Conservation (phyloP, 202 grass and related monocot species). For the Tripidium arundinaceum region DNA sequence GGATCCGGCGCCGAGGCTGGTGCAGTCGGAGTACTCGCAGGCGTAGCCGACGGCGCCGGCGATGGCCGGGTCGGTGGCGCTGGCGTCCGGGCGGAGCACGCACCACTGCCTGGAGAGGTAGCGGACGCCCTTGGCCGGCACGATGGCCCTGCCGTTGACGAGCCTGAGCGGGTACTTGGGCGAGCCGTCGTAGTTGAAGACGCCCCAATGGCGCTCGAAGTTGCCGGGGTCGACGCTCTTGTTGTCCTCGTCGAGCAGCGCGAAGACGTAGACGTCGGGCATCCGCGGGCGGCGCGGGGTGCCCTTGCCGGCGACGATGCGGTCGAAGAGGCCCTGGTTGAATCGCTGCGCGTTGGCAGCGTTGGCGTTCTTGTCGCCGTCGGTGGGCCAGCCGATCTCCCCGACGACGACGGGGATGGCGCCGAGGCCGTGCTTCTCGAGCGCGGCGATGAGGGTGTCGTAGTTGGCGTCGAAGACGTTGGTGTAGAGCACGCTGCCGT, state of each 20-base stretch:
- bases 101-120: constrained; percentile 84
- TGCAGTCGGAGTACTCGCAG: constrained; percentile 80
- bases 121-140: constrained; percentile 60
- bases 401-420: constrained; percentile 70
- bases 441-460: constrained; percentile 85
- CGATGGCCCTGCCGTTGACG: constrained; percentile 31
- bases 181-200: constrained; percentile 93
- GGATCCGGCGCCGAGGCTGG: constrained; percentile 71
- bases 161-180: constrained; percentile 63
- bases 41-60: constrained; percentile 43
- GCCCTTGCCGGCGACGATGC: constrained; percentile 58
- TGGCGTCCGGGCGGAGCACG: constrained; percentile 53
- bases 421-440: constrained; percentile 76
- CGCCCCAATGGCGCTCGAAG: constrained; percentile 97
- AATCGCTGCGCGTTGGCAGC: constrained; percentile 37
- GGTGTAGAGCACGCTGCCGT: constrained; percentile 68
- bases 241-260: constrained; percentile 78
- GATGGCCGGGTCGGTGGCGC: constrained; percentile 35
- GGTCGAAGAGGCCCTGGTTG: constrained; percentile 92
- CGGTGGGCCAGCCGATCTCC: constrained; percentile 98
- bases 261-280: constrained; percentile 92
- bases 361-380: constrained; percentile 74
- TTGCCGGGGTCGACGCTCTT: constrained; percentile 86
- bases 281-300: constrained; percentile 55
- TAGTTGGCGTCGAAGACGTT: constrained; percentile 98